Base-by-base conservation (phyloP, 352 stramenopile species). In the Phytophthora aleatoria region DNA sequence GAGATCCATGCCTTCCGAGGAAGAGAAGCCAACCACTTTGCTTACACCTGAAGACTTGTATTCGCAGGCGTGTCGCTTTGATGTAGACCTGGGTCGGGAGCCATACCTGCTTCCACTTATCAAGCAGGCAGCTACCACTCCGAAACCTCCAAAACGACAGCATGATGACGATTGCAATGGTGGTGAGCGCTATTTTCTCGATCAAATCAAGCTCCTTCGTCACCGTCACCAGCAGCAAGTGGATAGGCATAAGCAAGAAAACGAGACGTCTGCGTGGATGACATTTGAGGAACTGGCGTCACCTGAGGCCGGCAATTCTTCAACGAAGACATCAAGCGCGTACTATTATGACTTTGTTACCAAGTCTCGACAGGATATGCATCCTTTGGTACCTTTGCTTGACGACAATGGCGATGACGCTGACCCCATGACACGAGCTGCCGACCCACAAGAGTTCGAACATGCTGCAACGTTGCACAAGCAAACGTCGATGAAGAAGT, bases 331-430 rank as follows among this genome's bases (percentile, higher is more conserved):
- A 31, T 56, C 44, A 10, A 61, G 11, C 3, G 74, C 57, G 28
- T 91, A 86, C 50, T 91, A 89, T 66, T 87, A 83, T 51, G 71
- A 91, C 57, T 91, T 91, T 61, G 62, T 78, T 9, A 77, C 53
- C n/a, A 54, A 59, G 13, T 59, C 35, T 4, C 56, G 67, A 41
- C 77, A 77, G 38, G 62, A 74, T 2, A 68, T 54, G 8, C 75
- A 82, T 36, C 77, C 77, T 6, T 63, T 83, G 30, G 73, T 77
- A n/a, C 61, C 51, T 1, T 51, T 84, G 11, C 42, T 69, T 3
- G 72, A 50, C 8, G 59, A 76, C 53, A 45, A 33, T 27, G 61
- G 9, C 8, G 51, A 57, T 16, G 50, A 62, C 38, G 52, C 57
- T 6, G 28, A 71, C 39, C 62, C 54, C 20, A 61, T 62, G 41